A percentile compares a stretch with the other conserved stretches of the same genome.
Conservation (phyloP, 441 rosid genomes). For the Erodium moschatum region DNA sequence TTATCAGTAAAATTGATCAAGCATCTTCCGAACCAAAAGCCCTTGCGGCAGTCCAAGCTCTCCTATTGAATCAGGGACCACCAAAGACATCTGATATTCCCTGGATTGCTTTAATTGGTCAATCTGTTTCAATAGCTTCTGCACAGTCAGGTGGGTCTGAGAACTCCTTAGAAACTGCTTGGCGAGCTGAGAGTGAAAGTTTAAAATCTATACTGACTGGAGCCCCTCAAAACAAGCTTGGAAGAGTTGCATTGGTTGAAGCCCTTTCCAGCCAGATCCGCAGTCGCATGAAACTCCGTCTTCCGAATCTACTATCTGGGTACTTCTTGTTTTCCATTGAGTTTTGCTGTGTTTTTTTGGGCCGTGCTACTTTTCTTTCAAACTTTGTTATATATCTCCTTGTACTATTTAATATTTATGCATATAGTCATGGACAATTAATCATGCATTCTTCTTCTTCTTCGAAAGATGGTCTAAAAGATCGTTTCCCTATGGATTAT, state of each 20-base stretch:
- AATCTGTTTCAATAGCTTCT: constrained; percentile 80
- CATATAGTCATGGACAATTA: no score
- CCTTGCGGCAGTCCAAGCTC: constrained; percentile 88
- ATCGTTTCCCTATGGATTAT: neutral
- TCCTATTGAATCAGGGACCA: constrained; percentile 75
- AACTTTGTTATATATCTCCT: neutral
- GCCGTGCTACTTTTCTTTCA: neutral
- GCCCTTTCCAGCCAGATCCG: constrained; percentile 79
- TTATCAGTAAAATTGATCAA: constrained; percentile 88
- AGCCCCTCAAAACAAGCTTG: constrained; percentile 80
- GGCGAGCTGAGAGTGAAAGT: constrained; percentile 94
- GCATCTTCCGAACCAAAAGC: constrained; percentile 78
- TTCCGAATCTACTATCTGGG: constrained; percentile 90
- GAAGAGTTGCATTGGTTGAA: constrained; percentile 82
- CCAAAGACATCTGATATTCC: constrained; percentile 79
- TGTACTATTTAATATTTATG: neutral
- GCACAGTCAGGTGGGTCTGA: constrained; percentile 70
- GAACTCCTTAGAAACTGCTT: constrained; percentile 86
- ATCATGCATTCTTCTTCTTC: neutral
- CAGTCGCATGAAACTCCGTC: constrained; percentile 76
- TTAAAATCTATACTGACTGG: constrained; percentile 70
- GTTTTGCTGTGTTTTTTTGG: constrained; percentile 8
- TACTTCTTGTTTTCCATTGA: constrained; percentile 26
- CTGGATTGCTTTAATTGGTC: constrained; percentile 96
- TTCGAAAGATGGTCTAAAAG: no score